Base-by-base conservation (phyloP, 805 yeast species). In the Kluyveromyces starmeri region DNA sequence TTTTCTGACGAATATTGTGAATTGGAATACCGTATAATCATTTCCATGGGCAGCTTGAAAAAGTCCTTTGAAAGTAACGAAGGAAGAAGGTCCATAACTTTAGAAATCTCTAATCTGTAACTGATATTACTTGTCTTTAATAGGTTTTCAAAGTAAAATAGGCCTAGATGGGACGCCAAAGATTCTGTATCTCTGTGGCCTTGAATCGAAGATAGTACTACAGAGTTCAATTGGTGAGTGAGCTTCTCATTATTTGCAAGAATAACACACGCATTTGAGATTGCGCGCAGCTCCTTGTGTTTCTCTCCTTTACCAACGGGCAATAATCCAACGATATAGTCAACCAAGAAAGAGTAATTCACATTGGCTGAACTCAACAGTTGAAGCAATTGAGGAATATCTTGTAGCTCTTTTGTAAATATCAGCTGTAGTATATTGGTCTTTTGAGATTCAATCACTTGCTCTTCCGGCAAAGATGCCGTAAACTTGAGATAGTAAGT, bases 71-170 rank as follows among this genome's bases (percentile, higher is more conserved):
- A 53, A 5, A 67, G 39, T 40, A 51, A 50, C 2, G 49, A 44
- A 4, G 68, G 63, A 5, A 71, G 12, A 11, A 55, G 56, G 13
- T 45, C 44, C 12, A 69, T 40, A 27, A 68, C 56, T 3, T 48
- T 46, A 0, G 48, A 43, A 1, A 74, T 48, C n/a, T 51, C 48
- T 0, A 51, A 39, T 3, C 38, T 17, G 34, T 42, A 57, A 7
- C 42, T 38, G 0, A 35, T 21, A 4, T 47, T 10, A 24, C 57
- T 48, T 10, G 43, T 36, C 21, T 40, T 43, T 4, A 66, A 44
- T 13, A 54, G 47, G 6, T 42, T 37, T 12, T 52, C 50, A 20
- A 57, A 49, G 5, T 65, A 43, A 3, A 27, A 16, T 18, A 64
- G 55, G 2, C 59, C 41, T 2, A 56, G 28, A 1, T n/a, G 28